A percentile compares a stretch with the other conserved stretches of the same genome.
Evolutionary conservation across 2,329 filamentous ascomycete species (phyloP).

Genomic region (Claviceps maximensis): DNA sequence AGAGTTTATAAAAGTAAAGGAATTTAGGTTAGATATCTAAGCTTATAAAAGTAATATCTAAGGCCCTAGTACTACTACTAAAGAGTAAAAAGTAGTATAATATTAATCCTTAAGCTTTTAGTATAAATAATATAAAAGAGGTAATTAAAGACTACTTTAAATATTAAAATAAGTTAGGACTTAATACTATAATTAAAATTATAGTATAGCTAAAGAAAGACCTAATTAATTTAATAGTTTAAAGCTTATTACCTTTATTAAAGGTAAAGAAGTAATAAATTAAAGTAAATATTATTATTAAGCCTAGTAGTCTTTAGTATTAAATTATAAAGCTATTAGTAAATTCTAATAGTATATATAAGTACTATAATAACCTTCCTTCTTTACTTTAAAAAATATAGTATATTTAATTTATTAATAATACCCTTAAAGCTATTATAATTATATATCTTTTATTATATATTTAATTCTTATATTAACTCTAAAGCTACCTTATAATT

Average conservation of each 20-base stretch:
- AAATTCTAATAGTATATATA: background rate
- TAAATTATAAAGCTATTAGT: background rate
- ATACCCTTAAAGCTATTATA: too few species aligned
- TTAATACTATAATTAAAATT: background rate
- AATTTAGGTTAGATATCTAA: too few species aligned
- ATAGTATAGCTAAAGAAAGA: background rate
- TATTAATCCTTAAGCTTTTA: background rate
- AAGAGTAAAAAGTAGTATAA: background rate
- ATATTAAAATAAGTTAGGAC: background rate
- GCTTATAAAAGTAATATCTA: too few species aligned
- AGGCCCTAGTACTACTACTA: background rate
- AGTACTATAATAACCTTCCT: background rate
- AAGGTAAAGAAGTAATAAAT: background rate
- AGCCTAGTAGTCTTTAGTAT: background rate
- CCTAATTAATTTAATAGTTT: background rate
- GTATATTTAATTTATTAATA: background rate
- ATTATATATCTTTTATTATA: too few species aligned
- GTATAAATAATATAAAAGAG: background rate
- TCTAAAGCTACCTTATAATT: too few species aligned
- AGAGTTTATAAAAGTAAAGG: too few species aligned
- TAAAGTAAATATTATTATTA: background rate
- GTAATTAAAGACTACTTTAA: background rate
- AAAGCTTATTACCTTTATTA: background rate
- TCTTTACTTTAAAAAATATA: background rate
- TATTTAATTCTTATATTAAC: too few species aligned